These are phyloP conservation scores for Crithidia brevicula DNA, from an alignment of 208 protist genomes.

Conservation along the genomic window DNA sequence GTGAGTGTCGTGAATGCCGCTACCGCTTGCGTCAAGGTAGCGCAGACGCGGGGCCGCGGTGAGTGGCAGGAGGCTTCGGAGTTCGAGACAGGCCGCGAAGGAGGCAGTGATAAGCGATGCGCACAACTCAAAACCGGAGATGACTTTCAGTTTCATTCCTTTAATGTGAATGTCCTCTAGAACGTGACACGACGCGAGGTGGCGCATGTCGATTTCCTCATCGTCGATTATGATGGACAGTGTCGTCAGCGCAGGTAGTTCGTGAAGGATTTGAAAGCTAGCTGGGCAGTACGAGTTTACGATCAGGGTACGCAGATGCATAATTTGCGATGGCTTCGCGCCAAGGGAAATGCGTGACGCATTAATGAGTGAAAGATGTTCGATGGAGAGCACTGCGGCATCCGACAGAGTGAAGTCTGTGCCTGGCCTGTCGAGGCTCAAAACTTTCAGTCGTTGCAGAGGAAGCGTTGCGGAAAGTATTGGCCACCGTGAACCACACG, in stretches of 20 bases:
- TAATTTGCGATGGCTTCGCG: background rate
- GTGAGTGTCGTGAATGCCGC: background rate
- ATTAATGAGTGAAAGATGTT: slow-evolving; percentile 4
- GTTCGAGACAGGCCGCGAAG: background rate
- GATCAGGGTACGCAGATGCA: background rate
- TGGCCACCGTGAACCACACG: background rate
- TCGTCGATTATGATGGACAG: background rate
- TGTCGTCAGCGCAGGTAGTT: slow-evolving; percentile 2
- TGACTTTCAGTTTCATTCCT: background rate
- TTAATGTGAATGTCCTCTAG: background rate
- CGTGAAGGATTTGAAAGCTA: background rate
- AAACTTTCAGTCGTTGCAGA: background rate
- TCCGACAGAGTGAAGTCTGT: slow-evolving; percentile 3
- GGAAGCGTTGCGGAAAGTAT: background rate
- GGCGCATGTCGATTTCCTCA: background rate
- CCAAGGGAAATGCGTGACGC: slow-evolving; percentile 7
- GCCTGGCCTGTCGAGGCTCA: background rate
- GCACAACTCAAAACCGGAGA: slow-evolving; percentile 4
- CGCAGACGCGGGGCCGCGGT: background rate
- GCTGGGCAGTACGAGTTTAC: background rate
- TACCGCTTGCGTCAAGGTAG: background rate
- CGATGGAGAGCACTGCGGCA: background rate
- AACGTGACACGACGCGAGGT: background rate
- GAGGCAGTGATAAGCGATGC: background rate
- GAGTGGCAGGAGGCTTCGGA: background rate